Percentiles rank a stretch among this genome's conserved stretches.
Conservation (phyloP, 2,329 filamentous ascomycete genomes). For the Phaeosphaeria sp. region DNA sequence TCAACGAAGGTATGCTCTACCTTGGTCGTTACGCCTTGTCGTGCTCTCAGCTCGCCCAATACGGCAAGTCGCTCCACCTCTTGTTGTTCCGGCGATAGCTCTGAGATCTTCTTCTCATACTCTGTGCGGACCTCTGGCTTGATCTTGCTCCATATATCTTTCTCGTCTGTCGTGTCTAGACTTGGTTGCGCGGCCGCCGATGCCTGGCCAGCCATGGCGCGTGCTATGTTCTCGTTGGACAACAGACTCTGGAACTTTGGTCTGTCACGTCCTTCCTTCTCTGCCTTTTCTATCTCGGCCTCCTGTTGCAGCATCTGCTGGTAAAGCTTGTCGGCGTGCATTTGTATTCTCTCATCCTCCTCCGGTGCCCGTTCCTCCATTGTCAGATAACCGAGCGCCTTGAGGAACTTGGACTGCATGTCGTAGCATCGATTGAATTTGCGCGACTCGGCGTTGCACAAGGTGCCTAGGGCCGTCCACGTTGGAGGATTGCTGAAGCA, state of each 20-base stretch:
- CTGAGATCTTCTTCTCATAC: constrained; percentile 43
- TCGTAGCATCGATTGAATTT: constrained; percentile 86
- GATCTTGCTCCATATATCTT: constrained; percentile 39
- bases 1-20: constrained; percentile 42
- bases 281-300: constrained; percentile 71
- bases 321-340: constrained; percentile 92
- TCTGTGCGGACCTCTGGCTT: constrained; percentile 36
- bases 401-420: constrained; percentile 89
- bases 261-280: constrained; percentile 59
- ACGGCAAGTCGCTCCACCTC: constrained; percentile 45
- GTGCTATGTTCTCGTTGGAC: constrained; percentile 40
- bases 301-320: constrained; percentile 88
- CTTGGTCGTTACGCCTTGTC: constrained; percentile 38
- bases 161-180: constrained; percentile 12
- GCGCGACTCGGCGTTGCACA: constrained; percentile 80
- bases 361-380: constrained; percentile 68
- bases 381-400: constrained; percentile 85
- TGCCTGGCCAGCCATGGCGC: constrained; percentile 28
- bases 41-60: constrained; percentile 42
- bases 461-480: constrained; percentile 71
- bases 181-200: constrained; percentile 3
- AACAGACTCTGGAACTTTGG: constrained; percentile 68
- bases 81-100: constrained; percentile 36
- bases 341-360: constrained; percentile 84
- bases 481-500: constrained; percentile 77